Evolutionary conservation across 208 protist species (phyloP), one percentile per base, ranked within the genome.

Genomic region (Leishmania arabica): DNA sequence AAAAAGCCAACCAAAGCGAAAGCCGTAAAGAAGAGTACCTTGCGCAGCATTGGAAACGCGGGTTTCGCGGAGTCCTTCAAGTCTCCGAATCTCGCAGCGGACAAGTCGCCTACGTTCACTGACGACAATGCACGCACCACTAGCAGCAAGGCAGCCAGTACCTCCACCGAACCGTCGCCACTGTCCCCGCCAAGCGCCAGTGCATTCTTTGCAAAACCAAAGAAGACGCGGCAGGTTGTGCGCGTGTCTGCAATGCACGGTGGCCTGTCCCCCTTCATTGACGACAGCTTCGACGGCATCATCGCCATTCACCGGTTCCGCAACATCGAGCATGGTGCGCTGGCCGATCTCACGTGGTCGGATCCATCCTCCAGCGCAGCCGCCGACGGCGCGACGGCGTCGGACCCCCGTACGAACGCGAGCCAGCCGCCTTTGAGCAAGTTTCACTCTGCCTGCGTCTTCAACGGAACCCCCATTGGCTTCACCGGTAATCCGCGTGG

Each of bases 331-430:
- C 95, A 89, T 62, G 98, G 99, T 40, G 92, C 99, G 24, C 86
- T 99, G n/a, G 99, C 99, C 75, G 99, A 99, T 83, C 86, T 99
- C 45, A 96, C 99, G 21, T 99, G 99, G 99, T 98, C 98, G 7
- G 99, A 99, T 90, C 99, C 99, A 11, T 82, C 92, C 73, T 82
- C 84, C 40, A 17, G 60, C 40, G 75, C 62, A 34, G 68, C 60
- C 11, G 40, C 21, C 31, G 21, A 21, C 9, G 70, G 15, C 4
- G 49, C 68, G 31, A 47, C 34, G 53, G 60, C 79, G 42, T 49
- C 40, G 37, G 40, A 65, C 5, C 54, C 66, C 24, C 45, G 62
- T 56, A 19, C 78, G 17, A 69, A 85, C 75, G 75, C 81, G 51
- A 85, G 72, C 45, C 86, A 87, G 65, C 74, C 79, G 15, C 70